Conservation (phyloP, 495 filamentous ascomycete species). For the Daldinia childiae region DNA sequence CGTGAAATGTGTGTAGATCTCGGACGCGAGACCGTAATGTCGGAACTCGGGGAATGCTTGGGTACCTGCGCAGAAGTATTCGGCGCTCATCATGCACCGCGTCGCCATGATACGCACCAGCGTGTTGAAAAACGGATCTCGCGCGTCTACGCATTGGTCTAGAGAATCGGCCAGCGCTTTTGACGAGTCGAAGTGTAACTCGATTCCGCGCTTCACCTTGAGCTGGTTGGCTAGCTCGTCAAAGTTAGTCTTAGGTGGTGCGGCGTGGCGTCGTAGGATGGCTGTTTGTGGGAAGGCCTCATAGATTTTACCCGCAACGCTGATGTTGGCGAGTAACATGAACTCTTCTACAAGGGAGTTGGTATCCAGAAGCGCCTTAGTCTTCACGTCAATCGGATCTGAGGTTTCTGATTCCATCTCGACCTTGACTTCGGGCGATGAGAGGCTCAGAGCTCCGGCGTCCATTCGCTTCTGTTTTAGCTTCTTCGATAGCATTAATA, state of each 20-base stretch:
- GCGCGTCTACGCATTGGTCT: slow-evolving; percentile 79
- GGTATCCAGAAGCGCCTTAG: slow-evolving; percentile 90
- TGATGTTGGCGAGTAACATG: slow-evolving; percentile 98
- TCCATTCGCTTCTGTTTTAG: slow-evolving; percentile 96
- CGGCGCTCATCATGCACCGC: slow-evolving; percentile 98
- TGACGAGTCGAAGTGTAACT: slow-evolving; percentile 82
- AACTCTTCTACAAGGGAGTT: slow-evolving; percentile 99
- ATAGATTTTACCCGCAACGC: slow-evolving; percentile 87
- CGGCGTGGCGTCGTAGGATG: slow-evolving; percentile 87
- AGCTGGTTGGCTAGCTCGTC: slow-evolving; percentile 92
- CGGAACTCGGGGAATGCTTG: slow-evolving; percentile 93
- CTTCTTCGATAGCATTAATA: slow-evolving; percentile 90
- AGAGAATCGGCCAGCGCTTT: slow-evolving; percentile 90
- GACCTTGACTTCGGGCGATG: slow-evolving; percentile 93
- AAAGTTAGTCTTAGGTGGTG: slow-evolving; percentile 94
- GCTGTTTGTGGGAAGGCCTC: slow-evolving; percentile 93
- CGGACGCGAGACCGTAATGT: slow-evolving; percentile 93
- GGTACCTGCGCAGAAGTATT: slow-evolving; percentile 95
- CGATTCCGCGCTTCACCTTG: slow-evolving; percentile 80
- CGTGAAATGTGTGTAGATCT: slow-evolving; percentile 99
- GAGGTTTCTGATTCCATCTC: slow-evolving; percentile 94
- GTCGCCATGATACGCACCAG: slow-evolving; percentile 96
- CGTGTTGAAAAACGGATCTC: slow-evolving; percentile 98
- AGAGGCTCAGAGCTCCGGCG: slow-evolving; percentile 92
- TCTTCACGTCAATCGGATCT: slow-evolving; percentile 95